Evolutionary conservation across 768 basidiomycete genomes (phyloP).

Genomic region (Leccinum uliginosum): DNA sequence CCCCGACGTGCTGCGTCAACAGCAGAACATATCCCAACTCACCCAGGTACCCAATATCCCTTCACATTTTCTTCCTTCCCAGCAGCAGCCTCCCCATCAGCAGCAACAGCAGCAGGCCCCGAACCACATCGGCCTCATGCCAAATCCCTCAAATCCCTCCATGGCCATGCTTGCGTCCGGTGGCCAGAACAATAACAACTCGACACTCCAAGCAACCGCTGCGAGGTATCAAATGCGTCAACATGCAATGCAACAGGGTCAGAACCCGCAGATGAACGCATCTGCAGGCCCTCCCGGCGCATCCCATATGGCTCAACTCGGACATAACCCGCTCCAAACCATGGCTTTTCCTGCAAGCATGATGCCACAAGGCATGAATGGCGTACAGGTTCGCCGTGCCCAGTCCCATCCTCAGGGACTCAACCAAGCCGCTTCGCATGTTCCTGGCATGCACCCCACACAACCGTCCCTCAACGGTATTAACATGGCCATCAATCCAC

Average conservation of each 20-base stretch:
- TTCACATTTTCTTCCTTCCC: constrained; percentile 35
- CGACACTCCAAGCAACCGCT: constrained; percentile 19
- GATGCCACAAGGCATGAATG: constrained; percentile 38
- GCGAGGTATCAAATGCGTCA: constrained; percentile 33
- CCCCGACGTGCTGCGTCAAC: constrained; percentile 42
- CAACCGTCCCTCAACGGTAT: constrained; percentile 34
- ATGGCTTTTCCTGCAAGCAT: constrained; percentile 41
- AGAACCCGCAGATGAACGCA: constrained; percentile 32
- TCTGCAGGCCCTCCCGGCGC: constrained; percentile 24
- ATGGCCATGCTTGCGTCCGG: constrained; percentile 37
- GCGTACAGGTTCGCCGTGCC: constrained; percentile 46
- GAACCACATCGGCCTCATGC: constrained; percentile 36
- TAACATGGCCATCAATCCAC: constrained; percentile 44
- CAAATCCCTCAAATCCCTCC: constrained; percentile 32
- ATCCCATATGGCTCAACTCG: constrained; percentile 29
- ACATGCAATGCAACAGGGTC: constrained; percentile 36
- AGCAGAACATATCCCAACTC: constrained; percentile 40
- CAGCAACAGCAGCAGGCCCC: constrained; percentile 33
- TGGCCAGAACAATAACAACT: constrained; percentile 24
- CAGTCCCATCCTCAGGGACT: constrained; percentile 52
- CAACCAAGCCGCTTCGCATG: constrained; percentile 36
- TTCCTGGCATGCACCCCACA: constrained; percentile 32
- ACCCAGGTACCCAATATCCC: constrained; percentile 33
- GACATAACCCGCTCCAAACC: constrained; percentile 36
- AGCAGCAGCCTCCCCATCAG: constrained; percentile 31